Conservation (phyloP, 345 rosid genomes). For the Euphorbia lathyris region DNA sequence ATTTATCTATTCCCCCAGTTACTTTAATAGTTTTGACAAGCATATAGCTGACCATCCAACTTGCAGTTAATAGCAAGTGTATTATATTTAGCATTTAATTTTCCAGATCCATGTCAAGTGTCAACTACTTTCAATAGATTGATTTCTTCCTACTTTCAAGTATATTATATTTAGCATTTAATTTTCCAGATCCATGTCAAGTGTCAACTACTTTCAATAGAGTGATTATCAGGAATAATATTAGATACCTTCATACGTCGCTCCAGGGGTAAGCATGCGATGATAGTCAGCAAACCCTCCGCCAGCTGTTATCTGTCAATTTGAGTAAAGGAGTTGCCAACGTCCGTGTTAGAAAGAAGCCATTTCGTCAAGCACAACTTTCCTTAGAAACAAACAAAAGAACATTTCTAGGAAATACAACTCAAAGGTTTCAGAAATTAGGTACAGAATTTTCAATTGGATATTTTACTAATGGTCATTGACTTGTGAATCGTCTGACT, state of each 20-base stretch:
- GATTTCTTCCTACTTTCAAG: background rate
- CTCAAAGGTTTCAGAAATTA: background rate
- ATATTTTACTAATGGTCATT: background rate
- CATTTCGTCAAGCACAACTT: background rate
- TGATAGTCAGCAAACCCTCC: conserved; percentile 65
- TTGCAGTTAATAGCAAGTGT: background rate
- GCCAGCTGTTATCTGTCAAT: conserved; percentile 64
- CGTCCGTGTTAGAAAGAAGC: conserved; percentile 1
- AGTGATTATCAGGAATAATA: background rate
- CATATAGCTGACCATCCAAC: background rate
- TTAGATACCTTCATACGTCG: conserved; percentile 71
- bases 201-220: background rate
- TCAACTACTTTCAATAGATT: background rate
- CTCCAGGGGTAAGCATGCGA: conserved; percentile 65
- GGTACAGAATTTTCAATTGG: background rate
- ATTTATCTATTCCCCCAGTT: background rate
- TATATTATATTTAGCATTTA: background rate
- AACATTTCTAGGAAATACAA: conserved; percentile 1
- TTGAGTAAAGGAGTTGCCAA: background rate
- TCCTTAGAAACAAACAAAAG: background rate
- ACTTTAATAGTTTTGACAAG: too few species aligned
- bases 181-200: background rate
- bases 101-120: background rate
- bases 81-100: background rate
- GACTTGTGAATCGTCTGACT: background rate